Evolutionary conservation across 179 eudicot genomes (phyloP).

Genomic region (Gypsophila paniculata): DNA sequence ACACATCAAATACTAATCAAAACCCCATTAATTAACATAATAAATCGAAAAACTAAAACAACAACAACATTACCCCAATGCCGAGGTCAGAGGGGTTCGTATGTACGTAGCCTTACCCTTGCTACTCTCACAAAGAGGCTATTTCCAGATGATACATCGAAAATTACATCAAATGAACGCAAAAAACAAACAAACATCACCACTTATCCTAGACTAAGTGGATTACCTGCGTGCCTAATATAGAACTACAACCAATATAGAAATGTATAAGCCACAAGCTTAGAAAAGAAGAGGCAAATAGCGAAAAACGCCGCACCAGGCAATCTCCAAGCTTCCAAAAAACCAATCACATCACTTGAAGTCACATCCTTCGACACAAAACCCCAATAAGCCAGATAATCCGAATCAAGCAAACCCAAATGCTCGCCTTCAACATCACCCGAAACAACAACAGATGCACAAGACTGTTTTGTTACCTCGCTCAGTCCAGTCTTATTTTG

Average conservation of each 20-base stretch:
- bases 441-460: slow-evolving; percentile 33
- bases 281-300: slow-evolving; percentile 81
- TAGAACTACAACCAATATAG: slow-evolving; percentile 95
- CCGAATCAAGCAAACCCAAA: slow-evolving; percentile 30
- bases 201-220: slow-evolving; percentile 1
- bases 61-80: too few relatives aligned
- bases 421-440: slow-evolving; percentile 42
- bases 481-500: too few relatives aligned
- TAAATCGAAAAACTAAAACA: not conserved
- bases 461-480: too few relatives aligned
- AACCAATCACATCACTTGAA: slow-evolving; percentile 62
- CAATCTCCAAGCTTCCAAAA: slow-evolving; percentile 81
- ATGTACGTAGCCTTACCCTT: too few relatives aligned
- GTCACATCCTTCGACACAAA: too few relatives aligned
- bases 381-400: slow-evolving; percentile 20
- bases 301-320: slow-evolving; percentile 85
- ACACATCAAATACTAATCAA: slow-evolving; percentile 16
- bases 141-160: too few relatives aligned
- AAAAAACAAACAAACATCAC: not conserved
- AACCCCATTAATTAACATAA: not conserved
- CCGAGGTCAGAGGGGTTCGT: too few relatives aligned
- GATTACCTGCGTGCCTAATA: slow-evolving; percentile 82
- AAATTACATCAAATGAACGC: too few relatives aligned
- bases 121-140: too few relatives aligned
- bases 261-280: slow-evolving; percentile 97